Conservation (phyloP, 192 early-diverging fungal species). For the Gamsiella multidivaricata region DNA sequence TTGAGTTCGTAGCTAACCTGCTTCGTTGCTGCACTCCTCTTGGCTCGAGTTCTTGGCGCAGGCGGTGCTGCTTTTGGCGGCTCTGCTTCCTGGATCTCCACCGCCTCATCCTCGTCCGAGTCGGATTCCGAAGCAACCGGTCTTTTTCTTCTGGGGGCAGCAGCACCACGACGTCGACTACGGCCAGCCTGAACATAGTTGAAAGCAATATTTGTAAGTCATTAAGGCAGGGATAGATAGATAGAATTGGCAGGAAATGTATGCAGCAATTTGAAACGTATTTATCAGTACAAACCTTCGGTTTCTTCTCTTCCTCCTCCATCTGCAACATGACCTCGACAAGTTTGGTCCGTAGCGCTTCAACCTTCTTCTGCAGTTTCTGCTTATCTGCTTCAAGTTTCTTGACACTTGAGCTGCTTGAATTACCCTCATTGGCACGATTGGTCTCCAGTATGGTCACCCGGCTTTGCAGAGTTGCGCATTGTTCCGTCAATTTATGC, state of each 20-base stretch:
- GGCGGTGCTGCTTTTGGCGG: not conserved
- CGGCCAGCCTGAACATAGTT: not conserved
- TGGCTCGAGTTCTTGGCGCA: conserved; percentile 1
- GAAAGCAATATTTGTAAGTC: no score
- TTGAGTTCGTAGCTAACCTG: conserved; percentile 9
- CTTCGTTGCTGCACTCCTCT: not conserved
- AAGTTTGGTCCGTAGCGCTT: conserved; percentile 16
- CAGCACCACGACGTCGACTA: not conserved
- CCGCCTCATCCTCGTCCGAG: not conserved
- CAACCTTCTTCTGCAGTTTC: conserved; percentile 37
- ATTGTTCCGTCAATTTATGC: conserved; percentile 23
- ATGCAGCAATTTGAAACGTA: no score
- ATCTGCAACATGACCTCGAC: conserved; percentile 31
- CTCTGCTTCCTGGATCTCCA: not conserved
- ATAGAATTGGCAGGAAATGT: no score
- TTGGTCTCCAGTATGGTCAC: conserved; percentile 31
- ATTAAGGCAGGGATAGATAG: no score
- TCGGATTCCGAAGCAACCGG: not conserved
- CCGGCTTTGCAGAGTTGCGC: conserved; percentile 22
- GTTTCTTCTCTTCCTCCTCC: conserved; percentile 18
- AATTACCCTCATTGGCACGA: not conserved
- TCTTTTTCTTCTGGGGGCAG: not conserved
- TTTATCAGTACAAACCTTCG: not conserved
- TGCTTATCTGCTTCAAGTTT: conserved; percentile 14
- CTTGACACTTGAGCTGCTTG: not conserved